A percentile compares a stretch with the other conserved stretches of the same genome.
These are phyloP conservation scores for Daedalea quercina DNA, from an alignment of 768 basidiomycete species.

Conservation along the genomic window DNA sequence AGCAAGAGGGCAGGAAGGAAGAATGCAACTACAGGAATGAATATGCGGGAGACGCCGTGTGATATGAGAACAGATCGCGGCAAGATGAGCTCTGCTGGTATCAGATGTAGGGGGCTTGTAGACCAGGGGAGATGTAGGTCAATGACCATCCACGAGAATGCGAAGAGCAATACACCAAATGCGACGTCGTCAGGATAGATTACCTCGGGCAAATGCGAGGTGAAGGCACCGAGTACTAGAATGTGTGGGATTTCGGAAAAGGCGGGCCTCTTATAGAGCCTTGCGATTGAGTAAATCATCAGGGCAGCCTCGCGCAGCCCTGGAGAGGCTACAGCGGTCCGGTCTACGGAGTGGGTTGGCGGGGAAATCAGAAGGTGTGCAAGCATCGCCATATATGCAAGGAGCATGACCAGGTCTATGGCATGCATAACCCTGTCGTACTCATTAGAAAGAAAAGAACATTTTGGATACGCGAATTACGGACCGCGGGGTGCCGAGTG, in stretches of 20 bases:
- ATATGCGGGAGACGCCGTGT: conserved; percentile 29
- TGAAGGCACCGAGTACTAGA: conserved; percentile 35
- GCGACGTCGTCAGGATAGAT: conserved; percentile 34
- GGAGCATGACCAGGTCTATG: conserved; percentile 33
- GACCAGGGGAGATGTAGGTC: conserved; percentile 38
- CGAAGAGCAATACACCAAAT: conserved; percentile 36
- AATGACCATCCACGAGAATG: conserved; percentile 34
- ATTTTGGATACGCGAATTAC: conserved; percentile 1
- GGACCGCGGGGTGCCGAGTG: conserved; percentile 41
- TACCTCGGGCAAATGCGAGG: conserved; percentile 32
- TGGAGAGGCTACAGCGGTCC: conserved; percentile 12
- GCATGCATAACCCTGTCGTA: conserved; percentile 35
- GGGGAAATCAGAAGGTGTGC: conserved; percentile 18
- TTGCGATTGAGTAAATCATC: conserved; percentile 32
- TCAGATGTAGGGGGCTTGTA: conserved; percentile 39
- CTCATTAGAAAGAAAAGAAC: neutral
- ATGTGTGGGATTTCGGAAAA: conserved; percentile 27
- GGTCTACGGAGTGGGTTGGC: neutral
- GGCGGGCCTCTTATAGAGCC: conserved; percentile 27
- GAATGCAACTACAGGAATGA: conserved; percentile 36
- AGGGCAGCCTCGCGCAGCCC: conserved; percentile 32
- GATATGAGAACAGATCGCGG: conserved; percentile 40
- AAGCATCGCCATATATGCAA: conserved; percentile 36
- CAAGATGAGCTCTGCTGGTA: conserved; percentile 31
- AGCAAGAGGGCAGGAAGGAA: conserved; percentile 44